These are phyloP conservation scores for Colletotrichum sidae DNA, from an alignment of 2,329 filamentous ascomycete species.

Conservation along the genomic window DNA sequence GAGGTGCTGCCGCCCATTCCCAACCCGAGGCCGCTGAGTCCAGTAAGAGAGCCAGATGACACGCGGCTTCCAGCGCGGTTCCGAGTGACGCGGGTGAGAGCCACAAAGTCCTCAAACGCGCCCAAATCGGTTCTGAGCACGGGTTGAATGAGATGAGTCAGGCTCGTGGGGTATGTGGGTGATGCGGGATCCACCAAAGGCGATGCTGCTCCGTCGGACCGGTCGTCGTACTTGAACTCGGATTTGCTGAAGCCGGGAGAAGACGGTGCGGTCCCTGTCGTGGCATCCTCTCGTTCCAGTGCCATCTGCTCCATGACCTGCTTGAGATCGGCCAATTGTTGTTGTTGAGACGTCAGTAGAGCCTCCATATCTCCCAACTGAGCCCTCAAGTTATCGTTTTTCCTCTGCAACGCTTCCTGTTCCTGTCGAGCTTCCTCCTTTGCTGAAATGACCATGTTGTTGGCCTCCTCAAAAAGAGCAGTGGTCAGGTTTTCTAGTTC, in stretches of 20 bases:
- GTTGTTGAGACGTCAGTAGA: conserved; percentile 88
- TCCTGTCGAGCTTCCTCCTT: conserved; percentile 90
- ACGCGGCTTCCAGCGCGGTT: conserved; percentile 71
- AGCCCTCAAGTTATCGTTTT: conserved; percentile 87
- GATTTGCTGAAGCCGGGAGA: conserved; percentile 82
- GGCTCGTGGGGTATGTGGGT: conserved; percentile 74
- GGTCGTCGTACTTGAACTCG: conserved; percentile 66
- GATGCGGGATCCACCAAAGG: conserved; percentile 57
- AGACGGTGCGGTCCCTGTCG: conserved; percentile 79
- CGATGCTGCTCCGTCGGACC: conserved; percentile 50
- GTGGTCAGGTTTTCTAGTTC: conserved; percentile 92
- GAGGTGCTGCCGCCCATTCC: conserved; percentile 60
- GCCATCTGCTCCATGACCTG: conserved; percentile 90
- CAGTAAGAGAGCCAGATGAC: conserved; percentile 73
- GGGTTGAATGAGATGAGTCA: conserved; percentile 85
- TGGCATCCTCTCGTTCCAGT: conserved; percentile 78
- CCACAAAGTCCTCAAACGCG: conserved; percentile 87
- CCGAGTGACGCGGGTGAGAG: conserved; percentile 77
- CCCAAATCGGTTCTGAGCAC: conserved; percentile 84
- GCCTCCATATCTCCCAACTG: conserved; percentile 90
- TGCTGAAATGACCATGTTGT: conserved; percentile 95
- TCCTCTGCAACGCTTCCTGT: conserved; percentile 82
- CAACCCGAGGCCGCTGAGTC: conserved; percentile 59
- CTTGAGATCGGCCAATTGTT: conserved; percentile 93
- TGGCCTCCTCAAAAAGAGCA: conserved; percentile 97